Base-by-base conservation (phyloP, 495 filamentous ascomycete genomes). In the Baudoinia panamericana region DNA sequence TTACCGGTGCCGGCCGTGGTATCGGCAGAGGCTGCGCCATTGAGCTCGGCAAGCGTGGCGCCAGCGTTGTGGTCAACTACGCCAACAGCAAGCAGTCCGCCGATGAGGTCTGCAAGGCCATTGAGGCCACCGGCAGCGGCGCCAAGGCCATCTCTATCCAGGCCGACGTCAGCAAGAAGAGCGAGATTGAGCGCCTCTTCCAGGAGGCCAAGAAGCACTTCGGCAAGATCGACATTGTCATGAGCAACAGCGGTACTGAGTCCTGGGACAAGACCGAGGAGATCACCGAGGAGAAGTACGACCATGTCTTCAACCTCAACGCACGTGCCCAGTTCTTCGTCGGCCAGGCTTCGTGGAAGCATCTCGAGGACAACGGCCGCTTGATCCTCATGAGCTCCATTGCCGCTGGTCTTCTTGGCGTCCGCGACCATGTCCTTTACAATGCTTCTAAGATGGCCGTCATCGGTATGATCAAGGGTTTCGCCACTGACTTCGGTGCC, bases 271-370 rank as follows among this genome's bases (percentile, higher is more conserved):
- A 68, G 55, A 58, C 76, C 36, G 69, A 74, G 45, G 79, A 87
- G 39, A 70, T 84, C 16, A 84, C 80, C 5, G 69, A 77, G 50
- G 77, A 76, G 42, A 76, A 79, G 52, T 85, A 76, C 64, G 80
- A 88, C 59, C 65, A 70, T 32, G 75, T 87, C 36, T 84, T 88
- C 57, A 69, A 71, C 56, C 62, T 86, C 41, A 88, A 88, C 62
- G 74, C 75, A 4, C 68, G 78, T 5, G 82, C 73, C 0, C 82
- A 88, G 61, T 86, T 85, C 68, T 84, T 86, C 62, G 82, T 88
- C 41, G 81, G 77, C 24, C 80, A 82, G 62, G 70, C 80, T 21
- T 82, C 78, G 38, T 75, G 73, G 62, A 75, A 79, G 59, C 57
- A 84, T 57, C 66, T 83, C 27, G 66, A 74, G 58, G 59, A 67